phyloP scores from a whole-genome alignment of 179 eudicot genomes.

The Spergularia azorica region DNA sequence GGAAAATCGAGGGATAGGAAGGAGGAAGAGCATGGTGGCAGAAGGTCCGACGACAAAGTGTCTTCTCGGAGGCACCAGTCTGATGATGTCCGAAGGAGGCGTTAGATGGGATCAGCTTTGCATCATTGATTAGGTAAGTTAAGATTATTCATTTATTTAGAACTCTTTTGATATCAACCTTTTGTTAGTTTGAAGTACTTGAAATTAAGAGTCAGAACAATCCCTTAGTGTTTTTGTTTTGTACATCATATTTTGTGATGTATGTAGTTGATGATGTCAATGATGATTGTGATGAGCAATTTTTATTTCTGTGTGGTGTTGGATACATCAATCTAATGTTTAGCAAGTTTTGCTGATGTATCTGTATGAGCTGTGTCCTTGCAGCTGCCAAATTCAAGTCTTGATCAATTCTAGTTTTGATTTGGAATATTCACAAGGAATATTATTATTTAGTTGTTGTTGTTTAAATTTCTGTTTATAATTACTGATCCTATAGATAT shows the following conservation, averaged over 20 bases:
- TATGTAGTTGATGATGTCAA: not conserved
- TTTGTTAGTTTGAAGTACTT: too few relatives aligned
- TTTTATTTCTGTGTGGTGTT: not conserved
- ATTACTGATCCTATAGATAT: not conserved
- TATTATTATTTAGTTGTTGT: not conserved
- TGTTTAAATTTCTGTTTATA: not conserved
- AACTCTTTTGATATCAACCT: too few relatives aligned
- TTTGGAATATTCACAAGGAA: too few relatives aligned
- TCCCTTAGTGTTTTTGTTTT: not conserved
- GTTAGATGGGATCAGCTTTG: slow-evolving; percentile 5
- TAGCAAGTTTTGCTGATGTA: not conserved
- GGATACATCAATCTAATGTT: not conserved
- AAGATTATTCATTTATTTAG: too few relatives aligned
- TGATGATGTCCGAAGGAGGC: slow-evolving; percentile 45
- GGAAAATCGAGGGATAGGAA: slow-evolving; percentile 13
- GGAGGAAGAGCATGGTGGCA: slow-evolving; percentile 34
- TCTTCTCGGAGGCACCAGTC: slow-evolving; percentile 57
- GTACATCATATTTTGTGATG: not conserved
- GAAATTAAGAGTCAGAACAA: too few relatives aligned
- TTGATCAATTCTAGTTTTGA: too few relatives aligned
- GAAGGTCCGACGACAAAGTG: slow-evolving; percentile 48
- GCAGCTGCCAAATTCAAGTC: too few relatives aligned
- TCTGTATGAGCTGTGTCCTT: too few relatives aligned
- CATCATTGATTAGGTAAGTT: too few relatives aligned
- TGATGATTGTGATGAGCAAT: not conserved